Evolutionary conservation across 2,329 filamentous ascomycete species (phyloP).

Genomic region (Cadophora malorum): DNA sequence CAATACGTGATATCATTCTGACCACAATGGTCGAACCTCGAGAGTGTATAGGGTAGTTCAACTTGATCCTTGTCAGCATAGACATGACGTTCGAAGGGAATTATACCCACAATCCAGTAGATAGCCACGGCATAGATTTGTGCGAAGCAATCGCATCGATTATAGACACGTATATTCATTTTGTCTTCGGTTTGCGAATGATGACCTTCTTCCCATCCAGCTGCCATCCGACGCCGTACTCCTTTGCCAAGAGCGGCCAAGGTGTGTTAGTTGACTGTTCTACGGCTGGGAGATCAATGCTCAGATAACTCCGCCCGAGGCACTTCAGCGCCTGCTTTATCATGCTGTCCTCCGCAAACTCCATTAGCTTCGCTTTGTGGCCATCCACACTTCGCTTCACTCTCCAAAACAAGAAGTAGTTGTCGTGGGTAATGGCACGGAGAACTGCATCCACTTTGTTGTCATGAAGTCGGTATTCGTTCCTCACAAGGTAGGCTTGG

Average conservation of each 20-base stretch:
- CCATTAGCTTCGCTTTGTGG: conserved; percentile 79
- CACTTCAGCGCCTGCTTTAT: conserved; percentile 83
- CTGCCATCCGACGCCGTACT: conserved; percentile 85
- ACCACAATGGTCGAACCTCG: not conserved
- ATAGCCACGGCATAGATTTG: not conserved
- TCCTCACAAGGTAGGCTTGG: conserved; percentile 73
- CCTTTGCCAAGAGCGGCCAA: conserved; percentile 75
- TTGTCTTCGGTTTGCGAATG: conserved; percentile 68
- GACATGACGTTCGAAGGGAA: not conserved
- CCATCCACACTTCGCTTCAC: conserved; percentile 77
- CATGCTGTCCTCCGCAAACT: conserved; percentile 79
- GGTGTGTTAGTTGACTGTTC: conserved; percentile 69
- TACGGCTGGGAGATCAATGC: conserved; percentile 70
- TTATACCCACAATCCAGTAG: conserved; percentile 4
- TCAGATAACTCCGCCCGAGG: conserved; percentile 81
- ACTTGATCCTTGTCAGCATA: not conserved
- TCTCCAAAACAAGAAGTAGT: conserved; percentile 81
- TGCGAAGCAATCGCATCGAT: not conserved
- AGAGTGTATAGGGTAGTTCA: not conserved
- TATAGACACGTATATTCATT: conserved; percentile 41
- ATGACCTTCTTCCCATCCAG: conserved; percentile 74
- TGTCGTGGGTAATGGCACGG: conserved; percentile 75
- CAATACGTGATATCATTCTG: not conserved
- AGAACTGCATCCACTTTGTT: conserved; percentile 73
- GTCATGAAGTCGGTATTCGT: conserved; percentile 67